A percentile compares a stretch with the other conserved stretches of the same genome.
phyloP scores from a whole-genome alignment of 2,329 filamentous ascomycete species.

The Trichoderma endophyticum region DNA sequence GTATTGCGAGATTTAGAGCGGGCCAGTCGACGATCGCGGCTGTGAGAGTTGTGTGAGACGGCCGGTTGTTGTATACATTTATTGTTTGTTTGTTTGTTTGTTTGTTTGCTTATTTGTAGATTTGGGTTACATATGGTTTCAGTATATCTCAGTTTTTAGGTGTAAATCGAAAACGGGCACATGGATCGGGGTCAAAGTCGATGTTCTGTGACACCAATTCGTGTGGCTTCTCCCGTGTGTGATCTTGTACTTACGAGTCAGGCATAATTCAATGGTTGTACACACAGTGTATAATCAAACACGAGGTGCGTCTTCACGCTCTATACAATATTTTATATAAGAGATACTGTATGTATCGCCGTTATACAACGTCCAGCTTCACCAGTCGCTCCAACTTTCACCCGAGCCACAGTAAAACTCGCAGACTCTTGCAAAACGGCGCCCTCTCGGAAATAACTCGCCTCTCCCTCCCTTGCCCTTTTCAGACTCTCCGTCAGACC shows the following conservation, averaged over 20 bases:
- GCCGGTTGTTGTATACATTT: background rate
- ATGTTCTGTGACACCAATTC: background rate
- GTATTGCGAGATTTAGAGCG: slow-evolving; percentile 23
- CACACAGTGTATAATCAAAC: background rate
- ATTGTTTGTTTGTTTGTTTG: background rate
- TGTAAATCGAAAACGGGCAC: background rate
- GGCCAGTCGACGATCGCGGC: background rate
- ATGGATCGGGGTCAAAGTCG: background rate
- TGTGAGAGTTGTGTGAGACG: background rate
- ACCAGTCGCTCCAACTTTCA: background rate
- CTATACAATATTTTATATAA: background rate
- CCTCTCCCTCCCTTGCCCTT: background rate
- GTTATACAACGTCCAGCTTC: background rate
- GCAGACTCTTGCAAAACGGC: background rate
- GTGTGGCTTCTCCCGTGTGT: background rate
- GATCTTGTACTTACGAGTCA: background rate
- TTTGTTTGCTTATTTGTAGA: background rate
- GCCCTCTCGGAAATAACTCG: slow-evolving; percentile 13
- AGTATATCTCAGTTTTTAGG: background rate
- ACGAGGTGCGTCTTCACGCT: background rate
- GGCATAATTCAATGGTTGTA: background rate
- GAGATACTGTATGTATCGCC: background rate
- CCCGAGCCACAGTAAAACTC: background rate
- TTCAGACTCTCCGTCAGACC: background rate
- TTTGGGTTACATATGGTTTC: background rate